A percentile compares a stretch with the other conserved stretches of the same genome.
Conservation (phyloP, 1,139 yeast species). For the Nematodospora anomalae region DNA sequence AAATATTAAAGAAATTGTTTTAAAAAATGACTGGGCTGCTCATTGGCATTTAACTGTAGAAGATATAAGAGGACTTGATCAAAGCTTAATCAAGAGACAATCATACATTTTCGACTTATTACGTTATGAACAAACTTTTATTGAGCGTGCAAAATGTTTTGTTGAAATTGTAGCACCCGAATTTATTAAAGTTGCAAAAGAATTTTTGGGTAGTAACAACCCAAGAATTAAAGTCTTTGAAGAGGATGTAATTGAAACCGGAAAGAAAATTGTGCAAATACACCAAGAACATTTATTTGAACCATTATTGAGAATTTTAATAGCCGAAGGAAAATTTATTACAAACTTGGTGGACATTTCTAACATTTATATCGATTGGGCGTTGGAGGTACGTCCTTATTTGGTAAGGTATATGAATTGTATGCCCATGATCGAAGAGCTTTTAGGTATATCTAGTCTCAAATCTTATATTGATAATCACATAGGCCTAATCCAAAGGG, state of each 20-base stretch:
- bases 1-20: slow-evolving; percentile 36
- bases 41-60: slow-evolving; percentile 69
- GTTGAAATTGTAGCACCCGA: slow-evolving; percentile 50
- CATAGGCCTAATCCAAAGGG: slow-evolving; percentile 35
- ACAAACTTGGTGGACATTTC: slow-evolving; percentile 54
- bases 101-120: slow-evolving; percentile 77
- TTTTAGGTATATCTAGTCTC: slow-evolving; percentile 44
- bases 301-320: slow-evolving; percentile 44
- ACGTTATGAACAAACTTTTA: slow-evolving; percentile 71
- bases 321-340: slow-evolving; percentile 62
- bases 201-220: slow-evolving; percentile 35
- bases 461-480: slow-evolving; percentile 55
- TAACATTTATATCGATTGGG: slow-evolving; percentile 66
- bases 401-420: slow-evolving; percentile 61
- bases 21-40: slow-evolving; percentile 68
- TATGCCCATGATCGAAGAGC: slow-evolving; percentile 33
- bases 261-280: slow-evolving; percentile 58
- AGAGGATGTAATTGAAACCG: slow-evolving; percentile 59
- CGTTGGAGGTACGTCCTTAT: slow-evolving; percentile 40
- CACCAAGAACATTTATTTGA: slow-evolving; percentile 58
- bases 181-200: slow-evolving; percentile 50
- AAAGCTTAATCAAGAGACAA: slow-evolving; percentile 62
- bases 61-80: slow-evolving; percentile 55
- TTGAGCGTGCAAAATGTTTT: slow-evolving; percentile 67
- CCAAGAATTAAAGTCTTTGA: slow-evolving; percentile 36